Base-by-base conservation (phyloP, 345 rosid species). In the Hibiscus mutabilis region DNA sequence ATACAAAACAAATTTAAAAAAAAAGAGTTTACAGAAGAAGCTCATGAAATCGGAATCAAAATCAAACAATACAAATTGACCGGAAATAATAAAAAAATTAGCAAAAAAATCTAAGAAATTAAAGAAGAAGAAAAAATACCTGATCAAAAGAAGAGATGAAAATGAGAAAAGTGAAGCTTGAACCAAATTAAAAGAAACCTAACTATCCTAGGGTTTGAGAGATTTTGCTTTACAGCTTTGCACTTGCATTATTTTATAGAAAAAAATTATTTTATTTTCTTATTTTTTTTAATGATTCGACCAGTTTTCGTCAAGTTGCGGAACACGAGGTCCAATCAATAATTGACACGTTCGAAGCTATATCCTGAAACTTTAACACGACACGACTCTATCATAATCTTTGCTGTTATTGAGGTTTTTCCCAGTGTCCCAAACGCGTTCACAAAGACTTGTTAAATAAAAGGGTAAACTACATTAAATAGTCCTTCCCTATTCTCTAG, bases 21-120 rank as follows among this genome's bases (percentile, higher is more conserved):
- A 1, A 66, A 44, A 15, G 19, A 2, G 42, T 63, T 79, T 76
- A 16, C 53, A 13, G 24, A 58, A 62, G 47, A 61, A 56, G 14
- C 2, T 66, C 49, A 25, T 4, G 72, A 62, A 11, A 42, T 72
- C 61, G 12, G 12, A 66, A 63, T 73, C 58, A 27, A 58, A 29
- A 66, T 25, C 53, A 46, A 58, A 52, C 31, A 24, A 19, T 19
- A 21, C 25, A 19, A 31, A 59, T 58, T 16, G 68, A 66, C 64
- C 75, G 4, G 13, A 58, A 24, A 57, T 12, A 57, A 57, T 18
- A 27, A 33, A 53, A 24, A 12, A 47, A 52, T n/a, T 66, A 49
- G 8, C 1, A 1, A 13, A n/a, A 47, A 31, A 21, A 73, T 5
- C 27, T 9, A 11, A 3, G 13, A 61, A 42, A 42, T 13, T 21